Evolutionary conservation across 345 rosid species (phyloP), one percentile per base, ranked within the genome.

Genomic region (Salix viminalis): DNA sequence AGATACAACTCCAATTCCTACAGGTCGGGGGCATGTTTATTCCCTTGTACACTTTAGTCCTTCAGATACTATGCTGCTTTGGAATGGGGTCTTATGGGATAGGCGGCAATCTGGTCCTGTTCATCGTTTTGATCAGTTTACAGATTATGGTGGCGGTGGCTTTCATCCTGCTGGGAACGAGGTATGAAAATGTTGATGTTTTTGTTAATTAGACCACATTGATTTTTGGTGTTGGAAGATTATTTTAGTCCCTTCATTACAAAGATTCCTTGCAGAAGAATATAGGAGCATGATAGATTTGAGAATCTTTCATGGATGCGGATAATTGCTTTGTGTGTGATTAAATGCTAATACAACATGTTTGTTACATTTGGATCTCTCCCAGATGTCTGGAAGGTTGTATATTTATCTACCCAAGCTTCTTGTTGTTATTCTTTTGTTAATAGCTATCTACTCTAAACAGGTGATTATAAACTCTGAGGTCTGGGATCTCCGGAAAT

Each of bases 81-180:
- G 99, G 98, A 93, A 92, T 84, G 99, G 99, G 41, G 85, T 88
- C 58, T 79, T 96, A 64, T 96, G 98, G 98, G 99, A 93, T 65
- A 84, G 83, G 46, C 89, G 99, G 71, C 83, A 62, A 74, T 84
- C 91, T 69, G 89, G 79, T 16, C 86, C 86, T 46, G 83, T 91
- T 50, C 84, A 83, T 69, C 93, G 94, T 37, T 93, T 96, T 77
- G 99, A 96, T 82, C 98, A 93, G 78, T 93, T 92, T 77, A 85
- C 96, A 1, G 98, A 96, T 85, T 90, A 92, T 83, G 99, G 99
- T 4, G 99, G 99, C 14, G 98, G 99, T 69, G 99, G 98, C 48
- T 96, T 91, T 80, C 99, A 93, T 87, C 99, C 99, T 84, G 92
- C 98, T 81, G 91, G 97, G 75, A 93, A 90, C 78, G 99, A 96